Evolutionary conservation across 768 basidiomycete species (phyloP), one percentile per base, ranked within the genome.

Genomic region (Kwoniella botswanensis): DNA sequence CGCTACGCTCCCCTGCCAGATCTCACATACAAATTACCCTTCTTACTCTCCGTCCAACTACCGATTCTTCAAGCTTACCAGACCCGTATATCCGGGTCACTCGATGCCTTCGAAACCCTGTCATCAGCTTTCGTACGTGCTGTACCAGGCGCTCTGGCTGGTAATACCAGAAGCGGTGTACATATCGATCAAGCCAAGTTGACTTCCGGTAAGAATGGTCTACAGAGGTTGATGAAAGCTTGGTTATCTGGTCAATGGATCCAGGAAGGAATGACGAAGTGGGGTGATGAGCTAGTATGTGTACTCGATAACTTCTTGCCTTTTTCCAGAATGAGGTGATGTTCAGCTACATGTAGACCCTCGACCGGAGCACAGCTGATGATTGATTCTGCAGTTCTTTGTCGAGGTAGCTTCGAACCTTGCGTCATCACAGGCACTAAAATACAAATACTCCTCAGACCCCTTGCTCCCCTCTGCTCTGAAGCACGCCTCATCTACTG

Each of bases 81-180:
- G 71, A 84, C 85, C 10, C 90, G 95, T 21, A 90, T 99, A 81
- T 86, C 88, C 1, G 88, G 91, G 10, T 93, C 94, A 10, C 85
- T 98, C 26, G 94, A 98, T 76, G 96, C 95, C 0, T 98, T 98
- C 75, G 97, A 98, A 83, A 91, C 90, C 1, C 86, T 97, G 5
- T 93, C 94, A 1, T 93, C 92, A 41, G 88, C 90, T 0, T 89
- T 99, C 73, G 89, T 94, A 53, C 90, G 93, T 15, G 91, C 91
- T 3, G 94, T 98, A 1, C 97, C 97, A 1, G 97, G 97, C 18
- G 93, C 93, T 0, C 86, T 98, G 52, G 79, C 84, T 0, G 87
- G 88, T 21, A 89, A 89, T 56, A 86, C 86, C 57, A 85, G 86
- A 35, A 81, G 85, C 41, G 84, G 87, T 15, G 68, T 85, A 85